Evolutionary conservation across 176 grass and related monocot genomes (phyloP).

Genomic region (Rhipidocladum racemiflorum): DNA sequence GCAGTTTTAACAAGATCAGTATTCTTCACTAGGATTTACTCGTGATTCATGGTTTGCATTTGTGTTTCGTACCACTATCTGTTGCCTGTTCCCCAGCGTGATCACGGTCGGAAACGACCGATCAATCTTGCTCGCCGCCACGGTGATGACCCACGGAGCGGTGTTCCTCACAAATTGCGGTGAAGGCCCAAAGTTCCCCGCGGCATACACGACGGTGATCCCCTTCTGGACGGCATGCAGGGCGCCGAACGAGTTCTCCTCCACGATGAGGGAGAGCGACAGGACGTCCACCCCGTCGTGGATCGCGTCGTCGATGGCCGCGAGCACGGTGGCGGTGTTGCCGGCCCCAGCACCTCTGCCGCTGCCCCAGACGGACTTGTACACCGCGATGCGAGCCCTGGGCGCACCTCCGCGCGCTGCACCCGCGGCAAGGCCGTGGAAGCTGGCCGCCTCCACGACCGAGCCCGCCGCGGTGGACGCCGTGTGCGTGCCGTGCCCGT

Average conservation of each 20-base stretch:
- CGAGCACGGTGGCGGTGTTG: neutral
- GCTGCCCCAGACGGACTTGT: neutral
- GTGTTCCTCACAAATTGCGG: neutral
- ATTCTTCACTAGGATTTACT: too few species aligned
- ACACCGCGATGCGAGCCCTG: slow-evolving; percentile 8
- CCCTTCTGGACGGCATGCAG: slow-evolving; percentile 38
- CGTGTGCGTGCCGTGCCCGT: slow-evolving; percentile 24
- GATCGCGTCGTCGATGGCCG: slow-evolving; percentile 38
- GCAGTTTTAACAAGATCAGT: neutral
- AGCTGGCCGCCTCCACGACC: neutral
- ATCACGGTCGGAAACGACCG: slow-evolving; percentile 25
- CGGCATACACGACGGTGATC: slow-evolving; percentile 1
- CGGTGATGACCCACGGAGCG: slow-evolving; percentile 39
- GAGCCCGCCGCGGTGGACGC: slow-evolving; percentile 34
- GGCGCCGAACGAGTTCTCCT: neutral
- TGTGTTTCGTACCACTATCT: slow-evolving; percentile 15
- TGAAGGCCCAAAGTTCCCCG: neutral
- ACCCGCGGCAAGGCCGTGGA: neutral
- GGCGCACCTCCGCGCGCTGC: slow-evolving; percentile 15
- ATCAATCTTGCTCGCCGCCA: slow-evolving; percentile 26
- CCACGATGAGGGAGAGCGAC: neutral
- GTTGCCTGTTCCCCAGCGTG: slow-evolving; percentile 28
- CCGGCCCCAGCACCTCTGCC: too few species aligned
- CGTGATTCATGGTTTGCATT: neutral
- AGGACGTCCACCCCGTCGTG: slow-evolving; percentile 30